These are phyloP conservation scores for Groenewaldozyma tartarivorans DNA, from an alignment of 805 yeast species.

Conservation along the genomic window DNA sequence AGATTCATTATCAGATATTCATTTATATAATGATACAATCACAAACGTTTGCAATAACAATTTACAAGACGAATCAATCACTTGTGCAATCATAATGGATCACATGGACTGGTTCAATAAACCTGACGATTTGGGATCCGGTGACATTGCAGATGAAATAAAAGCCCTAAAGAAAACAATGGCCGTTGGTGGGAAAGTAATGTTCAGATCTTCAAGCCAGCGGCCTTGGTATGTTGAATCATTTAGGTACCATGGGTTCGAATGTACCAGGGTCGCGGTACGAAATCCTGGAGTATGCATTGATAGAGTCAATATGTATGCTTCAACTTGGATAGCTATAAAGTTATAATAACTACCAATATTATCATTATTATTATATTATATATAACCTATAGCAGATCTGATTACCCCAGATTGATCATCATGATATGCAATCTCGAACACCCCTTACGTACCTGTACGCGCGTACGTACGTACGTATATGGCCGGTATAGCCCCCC, in stretches of 20 bases:
- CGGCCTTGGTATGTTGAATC: slow-evolving; percentile 70
- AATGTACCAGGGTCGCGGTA: slow-evolving; percentile 59
- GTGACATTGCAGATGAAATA: slow-evolving; percentile 46
- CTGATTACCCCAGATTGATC: too few relatives aligned
- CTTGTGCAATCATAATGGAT: slow-evolving; percentile 79
- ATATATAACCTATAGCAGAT: too few relatives aligned
- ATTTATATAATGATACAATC: slow-evolving; percentile 72
- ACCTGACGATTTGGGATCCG: slow-evolving; percentile 28
- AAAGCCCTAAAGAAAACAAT: slow-evolving; percentile 53
- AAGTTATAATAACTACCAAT: too few relatives aligned
- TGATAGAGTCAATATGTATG: slow-evolving; percentile 81
- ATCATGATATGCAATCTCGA: too few relatives aligned
- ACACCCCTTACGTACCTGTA: too few relatives aligned
- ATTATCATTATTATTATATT: too few relatives aligned
- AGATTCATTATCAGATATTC: slow-evolving; percentile 56
- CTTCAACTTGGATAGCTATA: slow-evolving; percentile 79
- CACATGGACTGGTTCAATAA: slow-evolving; percentile 90
- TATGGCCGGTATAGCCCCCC: too few relatives aligned
- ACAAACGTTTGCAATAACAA: slow-evolving; percentile 61
- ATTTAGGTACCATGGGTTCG: slow-evolving; percentile 60
- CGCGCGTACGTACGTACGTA: too few relatives aligned
- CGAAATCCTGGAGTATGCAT: slow-evolving; percentile 56
- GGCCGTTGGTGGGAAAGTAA: slow-evolving; percentile 59
- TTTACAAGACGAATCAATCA: slow-evolving; percentile 49
- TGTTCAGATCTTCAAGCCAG: slow-evolving; percentile 65